Evolutionary conservation across 306 rosid species (phyloP).

Genomic region (Mimosa pudica): DNA sequence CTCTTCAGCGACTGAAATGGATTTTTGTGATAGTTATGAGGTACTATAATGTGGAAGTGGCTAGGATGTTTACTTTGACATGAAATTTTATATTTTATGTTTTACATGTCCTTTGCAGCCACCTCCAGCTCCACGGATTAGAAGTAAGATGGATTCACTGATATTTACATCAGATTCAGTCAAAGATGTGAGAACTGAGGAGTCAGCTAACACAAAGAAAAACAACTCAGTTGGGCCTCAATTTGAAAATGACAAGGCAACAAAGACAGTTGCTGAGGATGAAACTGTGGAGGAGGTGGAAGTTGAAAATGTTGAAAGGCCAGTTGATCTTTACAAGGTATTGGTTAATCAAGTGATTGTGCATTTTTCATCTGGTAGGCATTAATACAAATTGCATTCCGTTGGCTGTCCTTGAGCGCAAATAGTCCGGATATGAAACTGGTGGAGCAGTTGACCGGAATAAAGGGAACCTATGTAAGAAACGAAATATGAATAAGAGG

Average conservation of each 20-base stretch:
- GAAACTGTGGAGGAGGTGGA: conserved; percentile 62
- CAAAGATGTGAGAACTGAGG: conserved; percentile 60
- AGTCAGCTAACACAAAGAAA: conserved; percentile 41
- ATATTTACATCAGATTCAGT: conserved; percentile 83
- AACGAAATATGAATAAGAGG: background rate
- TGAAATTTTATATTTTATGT: background rate
- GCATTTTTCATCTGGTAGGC: background rate
- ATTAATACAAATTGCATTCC: background rate
- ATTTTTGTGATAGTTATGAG: background rate
- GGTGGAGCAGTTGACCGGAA: conserved; percentile 1
- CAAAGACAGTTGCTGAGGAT: conserved; percentile 42
- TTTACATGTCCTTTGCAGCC: conserved; percentile 63
- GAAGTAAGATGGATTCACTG: conserved; percentile 82
- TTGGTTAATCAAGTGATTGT: background rate
- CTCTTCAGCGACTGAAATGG: conserved; percentile 5
- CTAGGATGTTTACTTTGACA: background rate
- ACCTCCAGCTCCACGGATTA: conserved; percentile 83
- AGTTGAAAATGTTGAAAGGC: conserved; percentile 89
- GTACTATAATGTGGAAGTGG: background rate
- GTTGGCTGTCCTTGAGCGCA: background rate
- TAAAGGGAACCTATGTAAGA: background rate
- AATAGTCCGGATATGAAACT: background rate
- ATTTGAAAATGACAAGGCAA: conserved; percentile 44
- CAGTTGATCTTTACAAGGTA: conserved; percentile 97
- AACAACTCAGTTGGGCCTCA: conserved; percentile 39